A percentile compares a stretch with the other conserved stretches of the same genome.
Evolutionary conservation across 2,329 filamentous ascomycete species (phyloP).

Genomic region (Pseudogymnoascus sp.): DNA sequence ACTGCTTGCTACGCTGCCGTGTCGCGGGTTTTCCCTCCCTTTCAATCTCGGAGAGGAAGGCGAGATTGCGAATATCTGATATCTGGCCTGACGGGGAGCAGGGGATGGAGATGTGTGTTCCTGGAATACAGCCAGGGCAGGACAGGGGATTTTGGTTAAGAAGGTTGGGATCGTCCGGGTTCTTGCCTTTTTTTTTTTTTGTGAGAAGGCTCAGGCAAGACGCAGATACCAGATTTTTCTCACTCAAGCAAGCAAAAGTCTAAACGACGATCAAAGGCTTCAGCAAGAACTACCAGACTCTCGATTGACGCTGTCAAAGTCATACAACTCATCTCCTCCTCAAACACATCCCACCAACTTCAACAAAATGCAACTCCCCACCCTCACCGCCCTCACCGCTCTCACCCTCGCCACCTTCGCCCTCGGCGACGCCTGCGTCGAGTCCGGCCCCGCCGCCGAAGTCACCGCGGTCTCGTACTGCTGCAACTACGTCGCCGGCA

Average conservation of each 20-base stretch:
- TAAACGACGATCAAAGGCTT: neutral
- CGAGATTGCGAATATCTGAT: neutral
- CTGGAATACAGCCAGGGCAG: neutral
- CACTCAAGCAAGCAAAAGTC: neutral
- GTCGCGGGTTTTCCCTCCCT: neutral
- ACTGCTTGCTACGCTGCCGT: neutral
- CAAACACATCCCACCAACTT: neutral
- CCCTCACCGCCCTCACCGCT: constrained; percentile 11
- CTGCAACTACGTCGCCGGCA: constrained; percentile 17
- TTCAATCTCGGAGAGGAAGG: neutral
- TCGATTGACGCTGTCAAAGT: neutral
- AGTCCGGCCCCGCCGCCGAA: constrained; percentile 18
- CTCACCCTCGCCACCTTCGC: constrained; percentile 12
- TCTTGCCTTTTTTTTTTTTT: neutral
- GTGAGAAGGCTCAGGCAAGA: neutral
- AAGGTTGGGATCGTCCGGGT: neutral
- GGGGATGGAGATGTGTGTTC: neutral
- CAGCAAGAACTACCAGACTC: neutral
- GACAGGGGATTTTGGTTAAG: constrained; percentile 1
- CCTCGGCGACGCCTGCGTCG: constrained; percentile 18
- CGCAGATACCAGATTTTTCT: neutral
- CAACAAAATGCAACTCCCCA: constrained; percentile 16
- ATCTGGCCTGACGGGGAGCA: neutral
- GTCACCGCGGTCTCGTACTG: constrained; percentile 18
- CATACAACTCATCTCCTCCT: neutral